Conservation (phyloP, 2,329 filamentous ascomycete species). For the Blumeria graminis region DNA sequence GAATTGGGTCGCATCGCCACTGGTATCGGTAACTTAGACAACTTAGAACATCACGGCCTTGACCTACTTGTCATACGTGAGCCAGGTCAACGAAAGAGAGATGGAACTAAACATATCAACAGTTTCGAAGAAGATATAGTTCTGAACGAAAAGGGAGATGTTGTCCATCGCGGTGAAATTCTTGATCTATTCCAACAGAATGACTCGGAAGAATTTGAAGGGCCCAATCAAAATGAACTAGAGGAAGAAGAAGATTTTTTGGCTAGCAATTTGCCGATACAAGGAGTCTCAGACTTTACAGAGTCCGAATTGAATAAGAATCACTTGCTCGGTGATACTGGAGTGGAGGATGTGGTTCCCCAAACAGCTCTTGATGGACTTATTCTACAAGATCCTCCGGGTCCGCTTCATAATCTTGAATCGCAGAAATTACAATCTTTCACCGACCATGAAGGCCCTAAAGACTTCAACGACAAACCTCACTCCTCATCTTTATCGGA, state of each 20-base stretch:
- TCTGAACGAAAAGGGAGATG: constrained; percentile 10
- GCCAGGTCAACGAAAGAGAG: constrained; percentile 3
- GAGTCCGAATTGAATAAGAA: not conserved
- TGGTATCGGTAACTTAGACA: constrained; percentile 10
- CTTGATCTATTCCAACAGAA: constrained; percentile 13
- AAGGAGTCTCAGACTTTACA: not conserved
- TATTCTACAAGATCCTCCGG: not conserved
- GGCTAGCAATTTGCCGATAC: not conserved
- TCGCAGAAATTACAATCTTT: too few relatives aligned
- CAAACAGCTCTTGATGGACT: constrained; percentile 9
- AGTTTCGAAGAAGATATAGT: constrained; percentile 11
- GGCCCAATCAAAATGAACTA: constrained; percentile 6
- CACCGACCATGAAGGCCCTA: too few relatives aligned
- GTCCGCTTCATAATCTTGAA: not conserved
- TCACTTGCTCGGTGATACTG: constrained; percentile 5
- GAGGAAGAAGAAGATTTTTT: not conserved
- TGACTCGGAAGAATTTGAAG: constrained; percentile 7
- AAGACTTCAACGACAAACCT: too few relatives aligned
- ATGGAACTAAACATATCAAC: not conserved
- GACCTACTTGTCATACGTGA: constrained; percentile 5
- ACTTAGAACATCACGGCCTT: constrained; percentile 9
- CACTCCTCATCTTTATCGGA: too few relatives aligned
- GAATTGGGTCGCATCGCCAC: constrained; percentile 47
- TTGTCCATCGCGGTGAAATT: constrained; percentile 14
- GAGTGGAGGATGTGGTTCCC: constrained; percentile 11